phyloP scores from a whole-genome alignment of 75 land plant species.

The Sequoia sempervirens region DNA sequence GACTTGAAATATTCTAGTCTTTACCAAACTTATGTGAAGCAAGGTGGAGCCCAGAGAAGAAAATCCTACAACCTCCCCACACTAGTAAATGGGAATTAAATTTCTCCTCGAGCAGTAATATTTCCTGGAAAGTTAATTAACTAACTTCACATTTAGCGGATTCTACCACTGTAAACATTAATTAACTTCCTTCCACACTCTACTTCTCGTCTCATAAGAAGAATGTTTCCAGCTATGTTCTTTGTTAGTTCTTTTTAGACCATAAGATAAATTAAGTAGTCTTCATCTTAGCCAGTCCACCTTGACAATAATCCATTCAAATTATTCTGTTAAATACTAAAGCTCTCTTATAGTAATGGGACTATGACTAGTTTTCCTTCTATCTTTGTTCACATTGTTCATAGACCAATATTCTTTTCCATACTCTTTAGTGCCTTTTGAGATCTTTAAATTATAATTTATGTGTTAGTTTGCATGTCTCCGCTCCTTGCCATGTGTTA shows the following conservation, averaged over 20 bases:
- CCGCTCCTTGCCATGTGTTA: background rate
- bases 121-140: background rate
- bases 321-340: background rate
- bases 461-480: background rate
- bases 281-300: background rate
- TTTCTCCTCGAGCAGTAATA: background rate
- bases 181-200: background rate
- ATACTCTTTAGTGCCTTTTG: background rate
- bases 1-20: background rate
- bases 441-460: background rate
- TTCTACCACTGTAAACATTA: background rate
- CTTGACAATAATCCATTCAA: background rate
- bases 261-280: background rate
- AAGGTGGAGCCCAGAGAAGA: background rate
- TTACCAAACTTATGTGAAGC: background rate
- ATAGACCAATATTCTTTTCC: background rate
- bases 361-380: background rate
- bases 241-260: too few relatives aligned
- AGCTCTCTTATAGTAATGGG: background rate
- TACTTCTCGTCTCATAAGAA: too few relatives aligned
- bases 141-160: background rate
- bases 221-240: background rate
- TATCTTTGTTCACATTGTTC: background rate
- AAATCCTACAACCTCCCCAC: background rate
- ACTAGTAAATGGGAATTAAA: background rate